phyloP scores from a whole-genome alignment of 768 basidiomycete genomes.

The Phylloporus sp. region DNA sequence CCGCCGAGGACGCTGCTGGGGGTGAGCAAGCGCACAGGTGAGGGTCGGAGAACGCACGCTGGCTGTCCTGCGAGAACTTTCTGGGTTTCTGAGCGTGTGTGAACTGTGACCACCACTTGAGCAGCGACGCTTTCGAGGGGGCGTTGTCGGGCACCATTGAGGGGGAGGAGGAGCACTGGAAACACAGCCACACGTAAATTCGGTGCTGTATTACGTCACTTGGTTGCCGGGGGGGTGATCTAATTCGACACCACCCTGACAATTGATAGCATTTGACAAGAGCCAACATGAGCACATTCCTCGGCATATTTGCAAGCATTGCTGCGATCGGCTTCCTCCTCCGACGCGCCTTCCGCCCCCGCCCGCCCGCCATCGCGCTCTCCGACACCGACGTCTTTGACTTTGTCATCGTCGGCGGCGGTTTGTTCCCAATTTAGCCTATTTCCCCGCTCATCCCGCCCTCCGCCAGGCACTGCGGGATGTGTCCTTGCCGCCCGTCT shows the following conservation, averaged over 20 bases:
- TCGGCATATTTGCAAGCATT: constrained; percentile 3
- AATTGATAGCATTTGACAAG: too few relatives aligned
- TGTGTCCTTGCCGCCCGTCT: constrained; percentile 44
- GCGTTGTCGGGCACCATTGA: constrained; percentile 30
- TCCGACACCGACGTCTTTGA: constrained; percentile 37
- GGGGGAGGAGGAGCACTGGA: not conserved
- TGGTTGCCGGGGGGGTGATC: too few relatives aligned
- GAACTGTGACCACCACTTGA: constrained; percentile 83
- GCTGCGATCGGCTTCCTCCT: constrained; percentile 7
- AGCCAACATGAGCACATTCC: too few relatives aligned
- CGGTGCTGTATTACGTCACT: too few relatives aligned
- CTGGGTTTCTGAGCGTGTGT: constrained; percentile 60
- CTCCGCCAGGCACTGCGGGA: constrained; percentile 39
- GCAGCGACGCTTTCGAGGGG: constrained; percentile 55
- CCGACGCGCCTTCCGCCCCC: not conserved
- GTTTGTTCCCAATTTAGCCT: constrained; percentile 20
- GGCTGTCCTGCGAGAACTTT: constrained; percentile 46
- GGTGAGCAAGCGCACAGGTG: constrained; percentile 1
- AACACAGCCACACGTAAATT: constrained; percentile 17
- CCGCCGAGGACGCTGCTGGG: constrained; percentile 25
- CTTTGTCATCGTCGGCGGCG: constrained; percentile 54
- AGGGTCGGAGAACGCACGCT: constrained; percentile 32
- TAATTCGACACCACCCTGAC: too few relatives aligned
- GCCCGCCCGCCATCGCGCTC: not conserved
- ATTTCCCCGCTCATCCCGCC: not conserved